A percentile compares a stretch with the other conserved stretches of the same genome.
These are phyloP conservation scores for Somion occarium DNA, from an alignment of 1,284 basidiomycete genomes.

Conservation along the genomic window DNA sequence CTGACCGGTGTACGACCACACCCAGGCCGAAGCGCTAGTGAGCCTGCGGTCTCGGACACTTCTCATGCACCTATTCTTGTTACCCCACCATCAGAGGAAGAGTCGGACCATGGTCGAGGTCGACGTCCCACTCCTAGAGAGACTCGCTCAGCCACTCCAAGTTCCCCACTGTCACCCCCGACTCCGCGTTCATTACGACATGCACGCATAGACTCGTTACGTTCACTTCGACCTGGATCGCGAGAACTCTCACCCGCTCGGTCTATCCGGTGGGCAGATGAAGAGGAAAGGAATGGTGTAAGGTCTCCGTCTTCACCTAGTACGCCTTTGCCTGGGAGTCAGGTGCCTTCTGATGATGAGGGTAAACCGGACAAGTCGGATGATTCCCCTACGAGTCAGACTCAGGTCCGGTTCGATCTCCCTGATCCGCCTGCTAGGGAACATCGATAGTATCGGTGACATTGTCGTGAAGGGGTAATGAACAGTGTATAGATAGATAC, in stretches of 20 bases:
- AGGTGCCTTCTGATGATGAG: constrained; percentile 4
- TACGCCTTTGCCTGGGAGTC: constrained; percentile 5
- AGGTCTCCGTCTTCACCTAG: constrained; percentile 1
- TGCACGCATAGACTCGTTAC: constrained; percentile 30
- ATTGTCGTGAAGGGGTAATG: too few species aligned
- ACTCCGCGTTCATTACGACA: constrained; percentile 20
- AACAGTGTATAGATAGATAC: too few species aligned
- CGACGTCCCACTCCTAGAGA: neutral
- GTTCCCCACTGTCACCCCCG: constrained; percentile 9
- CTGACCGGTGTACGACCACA: constrained; percentile 12
- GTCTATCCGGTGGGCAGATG: constrained; percentile 44
- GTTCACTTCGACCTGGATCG: constrained; percentile 21
- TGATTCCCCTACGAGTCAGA: constrained; percentile 2
- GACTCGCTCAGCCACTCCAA: constrained; percentile 9
- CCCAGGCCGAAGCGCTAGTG: neutral
- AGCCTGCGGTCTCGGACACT: too few species aligned
- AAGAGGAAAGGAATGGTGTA: neutral
- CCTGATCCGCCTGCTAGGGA: constrained; percentile 1
- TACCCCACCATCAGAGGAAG: neutral
- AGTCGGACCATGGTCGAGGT: constrained; percentile 2
- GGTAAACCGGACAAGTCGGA: neutral
- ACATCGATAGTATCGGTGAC: neutral
- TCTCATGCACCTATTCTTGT: neutral
- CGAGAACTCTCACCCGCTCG: constrained; percentile 46
- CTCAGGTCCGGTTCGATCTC: constrained; percentile 5